Evolutionary conservation across 2,329 filamentous ascomycete genomes (phyloP), one percentile per base, ranked within the genome.

Genomic region (Pseudogymnoascus sp.): DNA sequence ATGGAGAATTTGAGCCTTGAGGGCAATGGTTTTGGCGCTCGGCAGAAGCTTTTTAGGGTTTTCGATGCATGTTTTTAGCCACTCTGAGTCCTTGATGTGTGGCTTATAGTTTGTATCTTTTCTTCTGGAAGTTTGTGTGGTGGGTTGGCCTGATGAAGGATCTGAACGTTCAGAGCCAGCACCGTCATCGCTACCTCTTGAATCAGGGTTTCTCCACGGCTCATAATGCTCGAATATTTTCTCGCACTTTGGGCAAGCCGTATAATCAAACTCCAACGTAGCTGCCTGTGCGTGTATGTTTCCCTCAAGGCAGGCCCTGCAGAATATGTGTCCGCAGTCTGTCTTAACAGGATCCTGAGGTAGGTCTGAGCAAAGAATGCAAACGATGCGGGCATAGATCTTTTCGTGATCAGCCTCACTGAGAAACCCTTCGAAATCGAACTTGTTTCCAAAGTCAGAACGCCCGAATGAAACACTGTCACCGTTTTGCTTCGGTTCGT

Each of bases 11-110:
- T 72, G 66, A 1, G 70, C 65, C 43, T 72, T 72, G 4, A 77
- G 67, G 9, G 72, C 73, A 4, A 67, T 71, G 1, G 77, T 69
- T 65, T 80, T 80, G 0, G 77, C 72, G n/a, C 73, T 73, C 0
- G 75, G 74, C 35, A 76, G 71, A 0, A 73, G 41, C 1, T 70
- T 41, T 1, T 63, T 41, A 62, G 61, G 71, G 16, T 67, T 64
- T 12, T 31, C 52, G 63, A 72, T 67, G 23, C 67, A 67, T 45
- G 59, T 65, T 6, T 61, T 45, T 7, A 72, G 41, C 71, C 71
- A 72, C 1, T 62, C 63, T 1, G 63, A 64, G 31, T 69, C 45
- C 4, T 63, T 58, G 1, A 68, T 68, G 5, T 61, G 55, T 3
- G 71, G 70, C 43, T 71, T 71, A 43, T 65, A 70, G 0, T 65